Evolutionary conservation across 2,329 filamentous ascomycete genomes (phyloP).

Genomic region (Calycina herbarum): DNA sequence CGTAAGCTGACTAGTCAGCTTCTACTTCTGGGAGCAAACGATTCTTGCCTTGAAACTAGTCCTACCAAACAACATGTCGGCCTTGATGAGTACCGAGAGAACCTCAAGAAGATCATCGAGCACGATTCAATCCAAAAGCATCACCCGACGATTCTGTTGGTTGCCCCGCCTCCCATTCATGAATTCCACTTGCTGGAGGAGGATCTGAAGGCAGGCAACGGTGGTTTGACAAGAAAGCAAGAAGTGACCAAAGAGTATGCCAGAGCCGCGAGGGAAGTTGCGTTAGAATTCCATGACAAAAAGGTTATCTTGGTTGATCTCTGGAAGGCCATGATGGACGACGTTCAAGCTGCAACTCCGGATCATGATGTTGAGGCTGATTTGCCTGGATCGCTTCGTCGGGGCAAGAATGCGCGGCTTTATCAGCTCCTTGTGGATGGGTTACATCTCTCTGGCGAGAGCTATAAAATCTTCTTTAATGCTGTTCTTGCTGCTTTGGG

Average conservation of each 20-base stretch:
- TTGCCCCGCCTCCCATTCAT: conserved; percentile 82
- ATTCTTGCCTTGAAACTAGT: conserved; percentile 68
- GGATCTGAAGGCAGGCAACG: conserved; percentile 33
- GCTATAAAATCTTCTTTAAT: conserved; percentile 34
- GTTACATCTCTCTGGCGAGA: conserved; percentile 35
- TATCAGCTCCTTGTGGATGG: conserved; percentile 32
- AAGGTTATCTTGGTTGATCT: conserved; percentile 71
- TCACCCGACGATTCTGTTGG: conserved; percentile 69
- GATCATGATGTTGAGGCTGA: conserved; percentile 1
- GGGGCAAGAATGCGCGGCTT: conserved; percentile 24
- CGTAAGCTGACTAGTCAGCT: conserved; percentile 24
- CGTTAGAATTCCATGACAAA: conserved; percentile 27
- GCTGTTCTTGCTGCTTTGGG: conserved; percentile 30
- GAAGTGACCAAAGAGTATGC: conserved; percentile 63
- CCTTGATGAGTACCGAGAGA: conserved; percentile 70
- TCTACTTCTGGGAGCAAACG: conserved; percentile 87
- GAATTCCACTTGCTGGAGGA: conserved; percentile 43
- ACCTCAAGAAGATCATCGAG: conserved; percentile 69
- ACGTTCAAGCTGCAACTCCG: conserved; percentile 59
- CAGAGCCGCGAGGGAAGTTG: conserved; percentile 55
- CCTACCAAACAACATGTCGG: conserved; percentile 73
- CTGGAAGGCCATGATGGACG: conserved; percentile 74
- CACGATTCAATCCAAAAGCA: conserved; percentile 72
- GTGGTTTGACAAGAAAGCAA: conserved; percentile 55
- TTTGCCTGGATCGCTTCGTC: conserved; percentile 25